Percentiles rank a stretch among this genome's conserved stretches.
Evolutionary conservation across 306 rosid species (phyloP).

Genomic region (Quillaja saponaria): DNA sequence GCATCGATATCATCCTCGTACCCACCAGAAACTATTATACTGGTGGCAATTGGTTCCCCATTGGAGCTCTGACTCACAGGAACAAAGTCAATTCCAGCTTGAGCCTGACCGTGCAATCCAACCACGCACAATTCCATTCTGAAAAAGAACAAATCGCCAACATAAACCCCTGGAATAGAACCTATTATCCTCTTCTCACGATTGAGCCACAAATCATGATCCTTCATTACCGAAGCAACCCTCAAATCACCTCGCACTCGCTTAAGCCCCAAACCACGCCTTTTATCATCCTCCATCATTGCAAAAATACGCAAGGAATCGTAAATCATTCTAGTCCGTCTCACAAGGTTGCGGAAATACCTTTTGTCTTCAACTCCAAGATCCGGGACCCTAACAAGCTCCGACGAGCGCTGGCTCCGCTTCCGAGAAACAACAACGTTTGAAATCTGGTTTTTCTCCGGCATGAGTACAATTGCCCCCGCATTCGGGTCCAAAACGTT

Average conservation of each 20-base stretch:
- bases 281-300: conserved; percentile 50
- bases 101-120: conserved; percentile 86
- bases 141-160: conserved; percentile 81
- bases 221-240: conserved; percentile 67
- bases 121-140: conserved; percentile 87
- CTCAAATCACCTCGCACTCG: conserved; percentile 59
- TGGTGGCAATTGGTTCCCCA: conserved; percentile 92
- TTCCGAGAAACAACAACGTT: conserved; percentile 29
- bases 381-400: conserved; percentile 76
- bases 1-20: conserved; percentile 86
- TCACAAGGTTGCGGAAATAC: conserved; percentile 57
- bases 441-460: conserved; percentile 38
- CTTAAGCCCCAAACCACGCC: conserved; percentile 27
- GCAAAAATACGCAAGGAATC: conserved; percentile 68
- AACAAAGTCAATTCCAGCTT: conserved; percentile 92
- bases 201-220: conserved; percentile 72
- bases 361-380: conserved; percentile 53
- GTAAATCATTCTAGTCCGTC: conserved; percentile 71
- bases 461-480: conserved; percentile 65
- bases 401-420: conserved; percentile 46
- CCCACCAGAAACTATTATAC: conserved; percentile 89
- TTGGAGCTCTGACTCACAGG: conserved; percentile 80
- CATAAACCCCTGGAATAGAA: conserved; percentile 75
- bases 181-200: conserved; percentile 91
- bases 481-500: conserved; percentile 46